Conservation (phyloP, 768 basidiomycete species). For the Epithele typhae region DNA sequence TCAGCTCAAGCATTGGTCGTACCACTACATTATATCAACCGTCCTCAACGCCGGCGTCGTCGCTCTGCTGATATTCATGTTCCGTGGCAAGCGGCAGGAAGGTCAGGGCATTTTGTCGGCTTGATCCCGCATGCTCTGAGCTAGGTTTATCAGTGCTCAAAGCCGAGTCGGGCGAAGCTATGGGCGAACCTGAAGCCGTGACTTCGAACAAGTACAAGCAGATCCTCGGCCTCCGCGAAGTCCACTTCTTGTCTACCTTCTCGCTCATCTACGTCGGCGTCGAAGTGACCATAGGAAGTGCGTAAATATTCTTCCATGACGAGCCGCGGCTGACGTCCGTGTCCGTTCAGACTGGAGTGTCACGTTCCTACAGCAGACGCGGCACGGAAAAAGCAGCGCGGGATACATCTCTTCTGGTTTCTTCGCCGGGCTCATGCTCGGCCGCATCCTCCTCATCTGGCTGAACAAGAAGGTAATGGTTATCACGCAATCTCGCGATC, state of each 20-base stretch:
- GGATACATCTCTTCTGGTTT: slow-evolving; percentile 42
- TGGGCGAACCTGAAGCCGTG: slow-evolving; percentile 12
- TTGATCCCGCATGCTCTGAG: no score
- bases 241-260: slow-evolving; percentile 37
- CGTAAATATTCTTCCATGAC: background rate
- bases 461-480: slow-evolving; percentile 21
- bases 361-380: slow-evolving; percentile 36
- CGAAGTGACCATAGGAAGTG: slow-evolving; percentile 40
- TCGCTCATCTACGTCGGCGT: slow-evolving; percentile 40
- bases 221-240: slow-evolving; percentile 30
- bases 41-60: slow-evolving; percentile 58
- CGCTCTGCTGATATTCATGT: slow-evolving; percentile 47
- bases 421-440: slow-evolving; percentile 32
- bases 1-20: slow-evolving; percentile 62
- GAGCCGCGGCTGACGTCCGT: no score
- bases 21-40: slow-evolving; percentile 71
- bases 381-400: slow-evolving; percentile 32
- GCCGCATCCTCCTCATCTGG: slow-evolving; percentile 22
- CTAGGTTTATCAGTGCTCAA: slow-evolving; percentile 28
- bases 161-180: slow-evolving; percentile 19
- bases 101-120: slow-evolving; percentile 62
- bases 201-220: slow-evolving; percentile 28
- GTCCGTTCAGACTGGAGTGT: slow-evolving; percentile 37
- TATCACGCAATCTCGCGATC: no score
- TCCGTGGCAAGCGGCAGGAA: slow-evolving; percentile 66